A percentile compares a stretch with the other conserved stretches of the same genome.
These are phyloP conservation scores for Xerocomus brunneocitrinus DNA, from an alignment of 768 basidiomycete genomes.

Conservation along the genomic window DNA sequence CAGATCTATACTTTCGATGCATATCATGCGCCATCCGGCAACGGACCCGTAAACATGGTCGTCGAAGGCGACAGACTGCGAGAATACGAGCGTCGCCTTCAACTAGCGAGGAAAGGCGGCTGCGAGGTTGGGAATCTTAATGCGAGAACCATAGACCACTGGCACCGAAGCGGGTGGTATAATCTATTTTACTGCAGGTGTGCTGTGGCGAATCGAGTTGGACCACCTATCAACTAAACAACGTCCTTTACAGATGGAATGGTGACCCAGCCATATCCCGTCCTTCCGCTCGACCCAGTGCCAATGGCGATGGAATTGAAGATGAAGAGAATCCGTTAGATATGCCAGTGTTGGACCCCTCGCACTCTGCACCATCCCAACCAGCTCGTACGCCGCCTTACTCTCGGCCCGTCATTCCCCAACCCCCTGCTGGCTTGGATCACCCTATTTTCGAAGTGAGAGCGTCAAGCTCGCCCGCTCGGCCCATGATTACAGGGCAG, in stretches of 20 bases:
- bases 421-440: conserved; percentile 12
- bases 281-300: conserved; percentile 37
- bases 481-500: conserved; percentile 7
- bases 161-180: conserved; percentile 78
- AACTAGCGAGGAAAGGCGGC: conserved; percentile 57
- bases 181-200: conserved; percentile 66
- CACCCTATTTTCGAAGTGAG: conserved; percentile 18
- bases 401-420: conserved; percentile 16
- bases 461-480: conserved; percentile 16
- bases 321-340: conserved; percentile 51
- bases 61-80: conserved; percentile 61
- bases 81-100: conserved; percentile 70
- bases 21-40: conserved; percentile 34
- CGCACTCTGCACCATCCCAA: conserved; percentile 28
- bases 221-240: neutral
- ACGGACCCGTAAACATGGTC: conserved; percentile 37
- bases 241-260: conserved; percentile 47
- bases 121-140: conserved; percentile 72
- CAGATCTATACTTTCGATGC: conserved; percentile 73
- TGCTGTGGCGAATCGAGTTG: conserved; percentile 5
- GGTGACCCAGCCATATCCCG: conserved; percentile 60
- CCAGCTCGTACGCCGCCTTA: conserved; percentile 20
- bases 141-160: conserved; percentile 71
- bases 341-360: conserved; percentile 28
- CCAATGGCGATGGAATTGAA: conserved; percentile 42